Percentiles rank a stretch among this genome's conserved stretches.
phyloP scores from a whole-genome alignment of 495 filamentous ascomycete genomes.

The Podospora comata region DNA sequence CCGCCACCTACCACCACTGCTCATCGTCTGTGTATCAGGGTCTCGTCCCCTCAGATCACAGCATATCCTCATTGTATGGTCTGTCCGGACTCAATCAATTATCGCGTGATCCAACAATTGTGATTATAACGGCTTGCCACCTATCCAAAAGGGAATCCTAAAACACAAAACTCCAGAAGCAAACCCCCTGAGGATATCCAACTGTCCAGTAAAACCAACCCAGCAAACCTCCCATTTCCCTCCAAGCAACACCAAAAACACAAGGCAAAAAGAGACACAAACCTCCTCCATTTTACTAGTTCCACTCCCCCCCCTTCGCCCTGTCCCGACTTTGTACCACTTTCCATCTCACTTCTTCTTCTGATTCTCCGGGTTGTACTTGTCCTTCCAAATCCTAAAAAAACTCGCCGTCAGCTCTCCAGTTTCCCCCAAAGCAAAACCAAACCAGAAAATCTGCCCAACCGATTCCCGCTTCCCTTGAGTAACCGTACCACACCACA shows the following conservation, averaged over 20 bases:
- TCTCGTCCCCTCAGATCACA: background rate
- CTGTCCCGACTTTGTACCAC: background rate
- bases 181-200: background rate
- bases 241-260: background rate
- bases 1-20: background rate
- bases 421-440: background rate
- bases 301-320: too few species aligned
- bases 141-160: background rate
- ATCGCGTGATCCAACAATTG: background rate
- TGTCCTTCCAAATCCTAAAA: conserved; percentile 92
- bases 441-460: background rate
- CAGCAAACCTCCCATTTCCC: background rate
- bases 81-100: background rate
- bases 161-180: background rate
- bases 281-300: background rate
- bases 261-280: background rate
- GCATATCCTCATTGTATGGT: background rate
- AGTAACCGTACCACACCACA: background rate
- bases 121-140: background rate
- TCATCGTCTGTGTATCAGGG: background rate
- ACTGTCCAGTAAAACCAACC: background rate
- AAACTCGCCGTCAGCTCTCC: background rate
- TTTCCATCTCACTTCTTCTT: conserved; percentile 33
- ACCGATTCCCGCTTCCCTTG: background rate
- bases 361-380: conserved; percentile 69